Percentiles rank a stretch among this genome's conserved stretches.
phyloP scores from a whole-genome alignment of 495 filamentous ascomycete species.

The Neurospora sp. region DNA sequence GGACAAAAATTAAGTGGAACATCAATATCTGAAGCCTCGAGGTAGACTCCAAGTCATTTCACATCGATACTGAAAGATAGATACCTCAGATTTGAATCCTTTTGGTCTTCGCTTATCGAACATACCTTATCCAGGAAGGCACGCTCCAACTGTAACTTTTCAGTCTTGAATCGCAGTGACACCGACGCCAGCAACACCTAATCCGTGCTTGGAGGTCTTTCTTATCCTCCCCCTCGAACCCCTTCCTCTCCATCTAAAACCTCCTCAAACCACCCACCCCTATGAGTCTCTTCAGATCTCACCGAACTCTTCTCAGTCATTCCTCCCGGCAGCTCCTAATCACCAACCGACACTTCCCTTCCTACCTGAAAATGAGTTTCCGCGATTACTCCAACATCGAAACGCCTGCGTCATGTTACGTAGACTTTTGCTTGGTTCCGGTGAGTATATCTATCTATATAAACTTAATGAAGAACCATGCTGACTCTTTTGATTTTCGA shows the following conservation, averaged over 20 bases:
- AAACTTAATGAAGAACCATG: neutral
- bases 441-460: slow-evolving; percentile 30
- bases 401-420: slow-evolving; percentile 59
- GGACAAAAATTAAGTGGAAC: neutral
- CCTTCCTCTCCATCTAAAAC: too few relatives aligned
- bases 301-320: neutral
- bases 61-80: neutral
- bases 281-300: neutral
- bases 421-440: slow-evolving; percentile 77
- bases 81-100: neutral
- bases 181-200: neutral
- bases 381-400: slow-evolving; percentile 34
- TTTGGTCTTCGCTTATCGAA: neutral
- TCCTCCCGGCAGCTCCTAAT: neutral
- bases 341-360: neutral
- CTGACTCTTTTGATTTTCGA: neutral
- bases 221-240: neutral
- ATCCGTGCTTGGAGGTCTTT: neutral
- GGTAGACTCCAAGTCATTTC: neutral
- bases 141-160: neutral
- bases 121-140: neutral
- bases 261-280: too few relatives aligned
- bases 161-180: neutral
- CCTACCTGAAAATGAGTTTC: neutral
- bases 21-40: neutral